Conservation (phyloP, 768 basidiomycete species). For the Amanita phalloides region DNA sequence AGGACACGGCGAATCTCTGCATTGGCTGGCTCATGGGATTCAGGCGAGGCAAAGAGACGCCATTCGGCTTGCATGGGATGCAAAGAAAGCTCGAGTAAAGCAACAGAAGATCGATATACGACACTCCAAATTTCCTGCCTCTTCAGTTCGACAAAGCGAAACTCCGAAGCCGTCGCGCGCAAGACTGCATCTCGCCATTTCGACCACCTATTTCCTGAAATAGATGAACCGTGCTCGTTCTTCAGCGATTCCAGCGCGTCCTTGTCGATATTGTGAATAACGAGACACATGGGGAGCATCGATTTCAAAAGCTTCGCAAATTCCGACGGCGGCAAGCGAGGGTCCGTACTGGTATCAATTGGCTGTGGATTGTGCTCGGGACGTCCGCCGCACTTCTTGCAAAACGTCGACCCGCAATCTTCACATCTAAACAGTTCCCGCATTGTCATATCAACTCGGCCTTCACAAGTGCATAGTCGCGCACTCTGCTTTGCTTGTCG, state of each 20-base stretch:
- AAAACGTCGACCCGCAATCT: slow-evolving; percentile 73
- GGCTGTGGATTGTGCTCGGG: slow-evolving; percentile 72
- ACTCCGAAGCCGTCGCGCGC: slow-evolving; percentile 45
- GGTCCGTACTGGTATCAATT: slow-evolving; percentile 38
- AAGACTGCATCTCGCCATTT: slow-evolving; percentile 62
- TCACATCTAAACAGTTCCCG: slow-evolving; percentile 55
- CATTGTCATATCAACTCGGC: slow-evolving; percentile 66
- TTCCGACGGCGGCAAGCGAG: slow-evolving; percentile 58
- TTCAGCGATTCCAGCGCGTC: slow-evolving; percentile 43
- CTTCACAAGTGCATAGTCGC: slow-evolving; percentile 87
- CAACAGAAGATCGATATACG: slow-evolving; percentile 62
- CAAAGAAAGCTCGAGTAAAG: slow-evolving; percentile 64
- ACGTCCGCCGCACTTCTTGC: slow-evolving; percentile 80
- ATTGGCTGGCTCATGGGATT: slow-evolving; percentile 60
- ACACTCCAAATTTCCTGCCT: slow-evolving; percentile 86
- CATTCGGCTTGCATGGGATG: slow-evolving; percentile 76
- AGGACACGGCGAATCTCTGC: slow-evolving; percentile 69
- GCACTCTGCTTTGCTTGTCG: slow-evolving; percentile 55
- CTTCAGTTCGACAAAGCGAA: slow-evolving; percentile 78
- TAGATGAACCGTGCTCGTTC: slow-evolving; percentile 23
- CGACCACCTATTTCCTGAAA: slow-evolving; percentile 50
- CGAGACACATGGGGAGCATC: slow-evolving; percentile 78
- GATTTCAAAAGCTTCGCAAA: slow-evolving; percentile 76
- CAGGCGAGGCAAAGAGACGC: slow-evolving; percentile 71
- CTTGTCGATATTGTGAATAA: slow-evolving; percentile 38